Evolutionary conservation across 2,329 filamentous ascomycete genomes (phyloP).

Genomic region (Verticillium longisporum): DNA sequence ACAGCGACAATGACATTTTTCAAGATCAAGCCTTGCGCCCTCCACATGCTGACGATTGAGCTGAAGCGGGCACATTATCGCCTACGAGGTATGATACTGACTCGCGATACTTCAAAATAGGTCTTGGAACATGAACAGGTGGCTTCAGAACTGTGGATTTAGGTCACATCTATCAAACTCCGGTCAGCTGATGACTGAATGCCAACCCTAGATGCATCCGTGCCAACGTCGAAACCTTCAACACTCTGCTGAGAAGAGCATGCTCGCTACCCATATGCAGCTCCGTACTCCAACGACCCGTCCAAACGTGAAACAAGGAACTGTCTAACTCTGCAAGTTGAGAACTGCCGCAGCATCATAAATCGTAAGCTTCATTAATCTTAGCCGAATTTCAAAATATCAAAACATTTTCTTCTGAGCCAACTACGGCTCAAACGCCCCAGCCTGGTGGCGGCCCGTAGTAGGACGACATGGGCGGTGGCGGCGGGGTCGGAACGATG

Average conservation of each 20-base stretch:
- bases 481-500: constrained; percentile 2
- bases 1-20: neutral
- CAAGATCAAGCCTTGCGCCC: neutral
- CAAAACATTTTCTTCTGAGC: neutral
- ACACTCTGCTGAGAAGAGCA: neutral
- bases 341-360: neutral
- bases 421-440: neutral
- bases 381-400: neutral
- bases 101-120: no score
- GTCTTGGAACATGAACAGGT: no score
- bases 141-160: neutral
- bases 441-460: neutral
- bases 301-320: neutral
- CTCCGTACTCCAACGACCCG: neutral
- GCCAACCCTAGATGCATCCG: neutral
- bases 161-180: neutral
- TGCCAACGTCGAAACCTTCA: neutral
- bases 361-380: neutral
- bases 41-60: neutral
- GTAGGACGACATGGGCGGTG: neutral
- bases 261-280: neutral
- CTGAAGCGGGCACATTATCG: no score
- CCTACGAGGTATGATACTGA: no score
- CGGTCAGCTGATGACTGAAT: neutral
- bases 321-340: neutral